Percentiles rank a stretch among this genome's conserved stretches.
Conservation (phyloP, 2,329 filamentous ascomycete genomes). For the Drechslerella coelobrocha region DNA sequence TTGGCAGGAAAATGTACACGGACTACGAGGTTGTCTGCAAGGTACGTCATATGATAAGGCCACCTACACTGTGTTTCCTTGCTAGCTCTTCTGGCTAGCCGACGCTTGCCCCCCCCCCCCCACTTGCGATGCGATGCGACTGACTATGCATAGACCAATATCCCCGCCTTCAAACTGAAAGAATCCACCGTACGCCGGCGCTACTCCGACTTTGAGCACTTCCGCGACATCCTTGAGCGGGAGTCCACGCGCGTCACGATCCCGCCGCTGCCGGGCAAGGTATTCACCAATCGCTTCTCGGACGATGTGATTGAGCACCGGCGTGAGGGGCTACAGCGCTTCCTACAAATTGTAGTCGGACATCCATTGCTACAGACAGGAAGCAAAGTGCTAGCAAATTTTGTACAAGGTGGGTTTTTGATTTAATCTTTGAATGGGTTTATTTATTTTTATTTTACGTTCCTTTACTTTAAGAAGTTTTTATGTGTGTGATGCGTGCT, state of each 20-base stretch:
- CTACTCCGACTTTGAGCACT: slow-evolving; percentile 98
- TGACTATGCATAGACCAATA: slow-evolving; percentile 72
- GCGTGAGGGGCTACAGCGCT: slow-evolving; percentile 88
- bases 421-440: too few species aligned
- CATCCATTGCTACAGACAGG: slow-evolving; percentile 96
- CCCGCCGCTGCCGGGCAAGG: slow-evolving; percentile 92
- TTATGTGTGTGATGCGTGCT: not conserved
- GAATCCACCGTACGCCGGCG: slow-evolving; percentile 85
- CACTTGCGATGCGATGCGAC: not conserved
- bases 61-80: not conserved
- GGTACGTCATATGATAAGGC: slow-evolving; percentile 49
- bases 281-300: slow-evolving; percentile 96
- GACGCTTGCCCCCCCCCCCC: not conserved
- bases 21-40: slow-evolving; percentile 98
- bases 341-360: slow-evolving; percentile 95
- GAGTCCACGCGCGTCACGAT: slow-evolving; percentile 94
- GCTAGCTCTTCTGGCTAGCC: not conserved
- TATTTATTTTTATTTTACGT: too few species aligned
- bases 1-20: slow-evolving; percentile 95
- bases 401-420: slow-evolving; percentile 80
- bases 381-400: slow-evolving; percentile 92
- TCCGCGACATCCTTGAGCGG: slow-evolving; percentile 95
- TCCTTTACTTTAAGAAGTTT: slow-evolving; percentile 23
- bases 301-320: slow-evolving; percentile 98
- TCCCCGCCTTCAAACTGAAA: slow-evolving; percentile 84